Evolutionary conservation across 2,329 filamentous ascomycete species (phyloP).

Genomic region (Trichoderma atroviride): DNA sequence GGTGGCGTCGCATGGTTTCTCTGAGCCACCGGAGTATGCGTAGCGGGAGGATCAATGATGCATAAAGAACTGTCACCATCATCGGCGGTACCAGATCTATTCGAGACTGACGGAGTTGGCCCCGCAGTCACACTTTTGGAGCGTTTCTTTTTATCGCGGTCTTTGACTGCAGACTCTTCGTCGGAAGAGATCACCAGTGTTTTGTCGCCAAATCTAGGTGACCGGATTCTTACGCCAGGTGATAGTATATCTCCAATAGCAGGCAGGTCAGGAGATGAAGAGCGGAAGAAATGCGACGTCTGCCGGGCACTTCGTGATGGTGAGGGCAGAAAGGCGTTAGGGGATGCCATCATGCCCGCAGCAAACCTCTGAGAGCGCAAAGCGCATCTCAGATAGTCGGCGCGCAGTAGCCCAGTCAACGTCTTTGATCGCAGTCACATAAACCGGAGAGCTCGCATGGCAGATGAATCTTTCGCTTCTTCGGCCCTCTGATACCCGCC

Average conservation of each 20-base stretch:
- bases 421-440: background rate
- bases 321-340: constrained; percentile 39
- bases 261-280: constrained; percentile 60
- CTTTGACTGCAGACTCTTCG: constrained; percentile 29
- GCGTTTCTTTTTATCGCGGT: background rate
- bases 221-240: constrained; percentile 34
- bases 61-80: constrained; percentile 27
- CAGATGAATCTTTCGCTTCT: background rate
- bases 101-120: background rate
- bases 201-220: constrained; percentile 43
- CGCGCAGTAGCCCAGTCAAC: constrained; percentile 37
- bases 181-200: constrained; percentile 43
- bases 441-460: too few species aligned
- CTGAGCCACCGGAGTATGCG: constrained; percentile 28
- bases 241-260: constrained; percentile 53
- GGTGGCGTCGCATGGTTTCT: constrained; percentile 25
- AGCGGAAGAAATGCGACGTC: constrained; percentile 39
- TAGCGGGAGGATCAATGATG: constrained; percentile 32
- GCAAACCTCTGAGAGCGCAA: constrained; percentile 45
- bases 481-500: background rate
- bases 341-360: constrained; percentile 39
- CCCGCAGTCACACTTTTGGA: background rate
- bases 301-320: constrained; percentile 38
- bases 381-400: constrained; percentile 47
- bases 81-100: background rate